phyloP scores from a whole-genome alignment of 2,329 filamentous ascomycete genomes.

The Stemphylium lycopersici region DNA sequence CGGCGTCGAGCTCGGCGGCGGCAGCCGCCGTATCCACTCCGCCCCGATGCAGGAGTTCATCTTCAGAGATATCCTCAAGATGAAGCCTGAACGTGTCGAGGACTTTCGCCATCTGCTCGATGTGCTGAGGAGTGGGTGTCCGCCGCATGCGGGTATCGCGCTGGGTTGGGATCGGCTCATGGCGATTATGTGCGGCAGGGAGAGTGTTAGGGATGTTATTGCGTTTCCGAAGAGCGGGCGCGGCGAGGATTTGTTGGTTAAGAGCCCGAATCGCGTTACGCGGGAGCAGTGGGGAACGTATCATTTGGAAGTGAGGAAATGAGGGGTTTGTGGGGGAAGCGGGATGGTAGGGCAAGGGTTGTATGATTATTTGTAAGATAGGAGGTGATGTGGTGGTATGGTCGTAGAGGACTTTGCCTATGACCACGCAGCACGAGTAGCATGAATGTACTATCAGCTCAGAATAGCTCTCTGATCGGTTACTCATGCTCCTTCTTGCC shows the following conservation, averaged over 20 bases:
- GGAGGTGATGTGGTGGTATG: no score
- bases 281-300: constrained; percentile 65
- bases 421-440: not conserved
- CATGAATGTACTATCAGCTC: not conserved
- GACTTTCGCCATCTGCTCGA: constrained; percentile 87
- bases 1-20: constrained; percentile 91
- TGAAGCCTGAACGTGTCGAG: constrained; percentile 71
- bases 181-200: constrained; percentile 75
- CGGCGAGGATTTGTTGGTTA: constrained; percentile 84
- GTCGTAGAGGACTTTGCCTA: no score
- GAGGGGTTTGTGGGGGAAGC: not conserved
- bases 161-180: constrained; percentile 89
- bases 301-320: constrained; percentile 53
- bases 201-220: constrained; percentile 89
- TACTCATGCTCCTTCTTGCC: no score
- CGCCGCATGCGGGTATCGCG: constrained; percentile 92
- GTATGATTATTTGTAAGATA: not conserved
- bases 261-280: constrained; percentile 73
- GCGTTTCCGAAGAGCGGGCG: constrained; percentile 94
- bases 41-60: constrained; percentile 83
- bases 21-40: constrained; percentile 89
- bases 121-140: constrained; percentile 83
- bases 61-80: constrained; percentile 81
- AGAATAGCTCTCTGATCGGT: no score
- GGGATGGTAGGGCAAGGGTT: not conserved